A percentile compares a stretch with the other conserved stretches of the same genome.
These are phyloP conservation scores for Aspergillus carlsbadensis DNA, from an alignment of 495 filamentous ascomycete species.

Conservation along the genomic window DNA sequence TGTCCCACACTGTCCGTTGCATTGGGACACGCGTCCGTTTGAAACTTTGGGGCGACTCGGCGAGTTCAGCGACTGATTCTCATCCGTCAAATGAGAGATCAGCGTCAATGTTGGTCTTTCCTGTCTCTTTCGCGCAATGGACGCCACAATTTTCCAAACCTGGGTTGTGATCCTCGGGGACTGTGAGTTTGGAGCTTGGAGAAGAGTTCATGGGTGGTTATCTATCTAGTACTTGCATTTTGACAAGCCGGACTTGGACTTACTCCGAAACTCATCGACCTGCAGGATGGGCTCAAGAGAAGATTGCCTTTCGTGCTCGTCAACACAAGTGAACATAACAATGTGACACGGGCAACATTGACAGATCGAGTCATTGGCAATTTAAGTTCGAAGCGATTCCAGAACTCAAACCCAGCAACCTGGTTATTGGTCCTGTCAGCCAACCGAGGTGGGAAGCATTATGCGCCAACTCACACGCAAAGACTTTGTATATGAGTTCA, in stretches of 20 bases:
- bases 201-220: background rate
- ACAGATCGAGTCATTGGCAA: background rate
- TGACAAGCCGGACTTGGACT: too few relatives aligned
- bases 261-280: too few relatives aligned
- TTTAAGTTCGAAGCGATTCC: background rate
- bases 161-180: background rate
- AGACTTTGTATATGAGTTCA: too few relatives aligned
- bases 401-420: constrained; percentile 15
- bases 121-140: background rate
- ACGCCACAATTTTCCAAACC: constrained; percentile 7
- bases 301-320: too few relatives aligned
- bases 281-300: too few relatives aligned
- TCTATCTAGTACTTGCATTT: too few relatives aligned
- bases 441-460: constrained; percentile 5
- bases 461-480: constrained; percentile 11
- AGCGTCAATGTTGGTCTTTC: background rate
- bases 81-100: constrained; percentile 11
- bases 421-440: constrained; percentile 20
- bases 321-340: too few relatives aligned
- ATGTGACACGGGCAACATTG: too few relatives aligned
- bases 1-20: constrained; percentile 12
- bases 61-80: background rate
- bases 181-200: background rate
- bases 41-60: constrained; percentile 4
- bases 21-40: constrained; percentile 5